Conservation (phyloP, 257 asterid genomes). For the Lantana camara region DNA sequence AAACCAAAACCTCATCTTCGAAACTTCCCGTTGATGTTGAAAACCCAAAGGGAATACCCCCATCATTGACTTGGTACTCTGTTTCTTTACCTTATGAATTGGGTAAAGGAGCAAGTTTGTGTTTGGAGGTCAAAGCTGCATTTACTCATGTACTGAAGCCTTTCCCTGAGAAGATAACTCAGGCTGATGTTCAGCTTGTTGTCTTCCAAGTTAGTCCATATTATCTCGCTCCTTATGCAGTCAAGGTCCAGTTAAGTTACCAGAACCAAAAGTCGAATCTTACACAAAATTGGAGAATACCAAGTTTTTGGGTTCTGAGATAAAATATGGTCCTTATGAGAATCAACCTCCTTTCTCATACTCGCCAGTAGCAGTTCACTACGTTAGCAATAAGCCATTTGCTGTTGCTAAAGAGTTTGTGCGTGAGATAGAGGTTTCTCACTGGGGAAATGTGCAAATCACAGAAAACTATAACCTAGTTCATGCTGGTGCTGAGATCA, state of each 20-base stretch:
- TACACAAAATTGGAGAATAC: constrained; percentile 86
- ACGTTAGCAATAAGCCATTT: constrained; percentile 73
- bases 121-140: constrained; percentile 76
- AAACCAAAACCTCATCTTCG: constrained; percentile 54
- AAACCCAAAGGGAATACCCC: constrained; percentile 69
- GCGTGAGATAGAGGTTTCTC: constrained; percentile 94
- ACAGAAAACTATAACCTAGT: constrained; percentile 81
- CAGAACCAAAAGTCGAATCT: constrained; percentile 87
- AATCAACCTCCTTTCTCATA: constrained; percentile 71
- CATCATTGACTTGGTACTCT: constrained; percentile 68
- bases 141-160: constrained; percentile 69
- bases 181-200: constrained; percentile 82
- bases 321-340: constrained; percentile 93
- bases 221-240: constrained; percentile 78
- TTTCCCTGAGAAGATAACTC: constrained; percentile 93
- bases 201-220: constrained; percentile 86
- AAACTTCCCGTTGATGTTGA: constrained; percentile 49
- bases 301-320: constrained; percentile 86
- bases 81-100: constrained; percentile 73
- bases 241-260: constrained; percentile 78
- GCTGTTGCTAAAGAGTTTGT: constrained; percentile 80
- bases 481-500: constrained; percentile 83
- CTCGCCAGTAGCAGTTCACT: constrained; percentile 68
- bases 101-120: constrained; percentile 69
- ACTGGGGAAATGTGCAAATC: constrained; percentile 97